These are phyloP conservation scores for Gracilariopsis chorda DNA, from an alignment of 23 red algal species.

Conservation along the genomic window DNA sequence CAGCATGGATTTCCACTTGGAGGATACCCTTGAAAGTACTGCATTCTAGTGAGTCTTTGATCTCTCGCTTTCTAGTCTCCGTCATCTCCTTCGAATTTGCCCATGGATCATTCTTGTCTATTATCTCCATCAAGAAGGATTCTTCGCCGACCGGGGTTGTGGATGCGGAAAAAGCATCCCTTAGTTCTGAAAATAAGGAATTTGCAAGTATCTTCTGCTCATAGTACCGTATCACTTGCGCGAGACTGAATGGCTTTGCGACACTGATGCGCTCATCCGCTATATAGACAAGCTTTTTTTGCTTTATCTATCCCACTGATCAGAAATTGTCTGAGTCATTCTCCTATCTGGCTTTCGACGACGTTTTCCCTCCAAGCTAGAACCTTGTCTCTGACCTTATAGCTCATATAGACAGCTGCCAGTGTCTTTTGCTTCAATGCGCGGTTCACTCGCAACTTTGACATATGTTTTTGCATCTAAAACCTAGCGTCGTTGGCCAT, in stretches of 20 bases:
- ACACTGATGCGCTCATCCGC: not conserved
- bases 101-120: not conserved
- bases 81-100: not conserved
- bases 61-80: too few species aligned
- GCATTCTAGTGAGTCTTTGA: too few species aligned
- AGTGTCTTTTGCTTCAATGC: too few species aligned
- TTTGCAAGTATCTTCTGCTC: not conserved
- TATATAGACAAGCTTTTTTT: constrained; percentile 2
- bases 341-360: too few species aligned
- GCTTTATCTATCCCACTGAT: not conserved
- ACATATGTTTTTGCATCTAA: constrained; percentile 13
- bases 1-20: not conserved
- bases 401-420: too few species aligned
- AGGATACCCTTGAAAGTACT: not conserved
- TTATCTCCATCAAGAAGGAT: not conserved
- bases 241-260: not conserved
- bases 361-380: too few species aligned
- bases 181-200: not conserved
- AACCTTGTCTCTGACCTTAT: too few species aligned
- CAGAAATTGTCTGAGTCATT: constrained; percentile 23
- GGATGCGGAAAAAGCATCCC: not conserved
- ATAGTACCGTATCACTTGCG: too few species aligned
- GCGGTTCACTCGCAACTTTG: too few species aligned
- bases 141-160: not conserved
- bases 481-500: too few species aligned